Percentiles rank a stretch among this genome's conserved stretches.
Evolutionary conservation across 352 stramenopile genomes (phyloP).

Genomic region (Globisporangium carolinianum): DNA sequence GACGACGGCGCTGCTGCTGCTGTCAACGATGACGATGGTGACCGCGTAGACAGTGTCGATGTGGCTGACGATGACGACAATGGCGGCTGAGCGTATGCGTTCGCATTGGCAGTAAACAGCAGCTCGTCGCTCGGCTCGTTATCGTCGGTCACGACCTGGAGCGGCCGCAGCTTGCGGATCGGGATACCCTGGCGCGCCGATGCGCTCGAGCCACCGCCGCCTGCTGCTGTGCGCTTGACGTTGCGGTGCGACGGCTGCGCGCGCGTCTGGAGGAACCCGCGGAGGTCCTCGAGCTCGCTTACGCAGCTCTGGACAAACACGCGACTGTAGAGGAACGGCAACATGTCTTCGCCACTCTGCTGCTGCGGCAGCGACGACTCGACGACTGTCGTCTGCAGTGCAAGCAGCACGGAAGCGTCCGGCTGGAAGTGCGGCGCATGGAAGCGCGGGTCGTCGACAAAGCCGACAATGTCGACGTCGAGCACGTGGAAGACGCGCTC

Average conservation of each 20-base stretch:
- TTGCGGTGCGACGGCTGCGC: conserved; percentile 26
- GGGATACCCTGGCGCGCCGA: conserved; percentile 13
- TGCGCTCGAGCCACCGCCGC: conserved; percentile 9
- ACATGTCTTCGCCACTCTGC: conserved; percentile 19
- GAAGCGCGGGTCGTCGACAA: conserved; percentile 12
- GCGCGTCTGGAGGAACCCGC: conserved; percentile 47
- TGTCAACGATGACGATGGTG: neutral
- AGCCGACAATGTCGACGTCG: conserved; percentile 16
- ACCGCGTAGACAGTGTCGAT: neutral
- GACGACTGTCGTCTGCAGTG: conserved; percentile 9
- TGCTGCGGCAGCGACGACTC: conserved; percentile 6
- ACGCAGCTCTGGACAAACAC: conserved; percentile 66
- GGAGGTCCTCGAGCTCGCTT: conserved; percentile 45
- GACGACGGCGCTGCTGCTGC: neutral
- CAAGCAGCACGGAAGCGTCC: conserved; percentile 9
- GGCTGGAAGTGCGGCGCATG: conserved; percentile 15
- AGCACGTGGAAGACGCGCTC: conserved; percentile 48
- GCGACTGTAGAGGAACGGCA: conserved; percentile 63
- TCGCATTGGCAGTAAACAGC: neutral
- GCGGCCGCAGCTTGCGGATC: conserved; percentile 56
- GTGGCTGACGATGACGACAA: neutral
- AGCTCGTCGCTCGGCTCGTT: conserved; percentile 7
- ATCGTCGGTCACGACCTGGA: conserved; percentile 41
- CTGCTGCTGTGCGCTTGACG: neutral
- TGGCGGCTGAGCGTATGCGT: neutral